These are phyloP conservation scores for Coniochaeta sp. DNA, from an alignment of 2,329 filamentous ascomycete species.

Conservation along the genomic window DNA sequence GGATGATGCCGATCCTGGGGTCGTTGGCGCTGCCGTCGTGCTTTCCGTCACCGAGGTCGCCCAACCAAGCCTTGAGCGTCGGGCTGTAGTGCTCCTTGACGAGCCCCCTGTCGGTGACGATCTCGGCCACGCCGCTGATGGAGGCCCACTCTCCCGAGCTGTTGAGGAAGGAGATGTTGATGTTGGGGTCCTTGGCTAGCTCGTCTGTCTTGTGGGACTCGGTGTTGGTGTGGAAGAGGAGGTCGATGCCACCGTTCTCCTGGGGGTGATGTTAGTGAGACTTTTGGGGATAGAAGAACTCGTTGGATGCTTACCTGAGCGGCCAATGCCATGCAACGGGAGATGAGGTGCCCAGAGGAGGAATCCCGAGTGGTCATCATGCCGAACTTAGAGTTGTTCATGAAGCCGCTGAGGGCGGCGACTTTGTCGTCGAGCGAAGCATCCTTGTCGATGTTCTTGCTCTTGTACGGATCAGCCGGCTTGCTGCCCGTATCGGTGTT, in stretches of 20 bases:
- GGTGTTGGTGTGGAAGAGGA: conserved; percentile 88
- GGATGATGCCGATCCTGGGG: conserved; percentile 75
- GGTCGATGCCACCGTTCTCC: conserved; percentile 72
- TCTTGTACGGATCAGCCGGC: conserved; percentile 69
- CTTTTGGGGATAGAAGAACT: background rate
- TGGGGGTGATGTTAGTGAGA: conserved; percentile 24
- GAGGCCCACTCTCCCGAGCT: conserved; percentile 78
- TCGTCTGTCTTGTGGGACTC: conserved; percentile 85
- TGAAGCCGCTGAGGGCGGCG: conserved; percentile 64
- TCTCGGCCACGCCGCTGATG: conserved; percentile 63
- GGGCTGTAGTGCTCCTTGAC: conserved; percentile 72
- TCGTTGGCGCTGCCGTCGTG: conserved; percentile 79
- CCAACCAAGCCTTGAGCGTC: conserved; percentile 74
- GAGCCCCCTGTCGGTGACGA: conserved; percentile 61
- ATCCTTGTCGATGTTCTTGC: conserved; percentile 60
- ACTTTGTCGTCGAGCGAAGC: conserved; percentile 66
- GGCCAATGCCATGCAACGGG: conserved; percentile 80
- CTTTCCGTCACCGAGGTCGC: conserved; percentile 74
- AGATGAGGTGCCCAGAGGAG: conserved; percentile 60
- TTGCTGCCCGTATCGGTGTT: conserved; percentile 57
- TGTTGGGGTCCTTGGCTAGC: conserved; percentile 60
- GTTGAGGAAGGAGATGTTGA: conserved; percentile 79
- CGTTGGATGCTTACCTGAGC: conserved; percentile 52
- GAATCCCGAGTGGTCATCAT: conserved; percentile 78
- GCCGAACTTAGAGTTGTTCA: conserved; percentile 70